These are phyloP conservation scores for Gnaphalium uliginosum DNA, from an alignment of 129 eudicot species.

Conservation along the genomic window DNA sequence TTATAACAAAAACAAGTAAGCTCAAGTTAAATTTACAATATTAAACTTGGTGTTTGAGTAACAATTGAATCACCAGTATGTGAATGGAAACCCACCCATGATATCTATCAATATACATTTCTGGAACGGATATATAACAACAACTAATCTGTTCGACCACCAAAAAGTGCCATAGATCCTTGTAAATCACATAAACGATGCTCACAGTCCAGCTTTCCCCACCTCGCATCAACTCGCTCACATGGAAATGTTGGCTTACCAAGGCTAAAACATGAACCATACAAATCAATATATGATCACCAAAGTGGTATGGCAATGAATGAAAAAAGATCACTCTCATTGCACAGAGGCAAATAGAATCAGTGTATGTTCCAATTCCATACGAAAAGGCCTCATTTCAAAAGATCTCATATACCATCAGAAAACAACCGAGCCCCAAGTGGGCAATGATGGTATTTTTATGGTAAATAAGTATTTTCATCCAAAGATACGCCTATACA, in stretches of 20 bases:
- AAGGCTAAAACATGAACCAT: conserved; percentile 45
- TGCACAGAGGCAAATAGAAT: background rate
- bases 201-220: conserved; percentile 98
- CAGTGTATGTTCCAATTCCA: background rate
- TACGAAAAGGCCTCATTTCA: background rate
- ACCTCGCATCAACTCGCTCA: conserved; percentile 93
- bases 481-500: background rate
- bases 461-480: background rate
- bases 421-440: background rate
- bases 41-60: conserved; percentile 20
- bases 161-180: conserved; percentile 54
- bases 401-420: background rate
- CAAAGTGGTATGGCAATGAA: background rate
- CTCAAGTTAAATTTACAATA: conserved; percentile 19
- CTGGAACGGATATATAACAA: background rate
- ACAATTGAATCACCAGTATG: conserved; percentile 16
- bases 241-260: conserved; percentile 80
- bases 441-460: background rate
- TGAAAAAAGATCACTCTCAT: background rate
- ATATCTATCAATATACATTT: conserved; percentile 19
- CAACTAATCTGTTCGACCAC: conserved; percentile 23
- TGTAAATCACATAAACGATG: conserved; percentile 83
- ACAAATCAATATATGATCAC: conserved; percentile 2
- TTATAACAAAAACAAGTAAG: background rate
- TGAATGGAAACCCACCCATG: conserved; percentile 3